phyloP scores from a whole-genome alignment of 805 yeast species.

The Candida awuae region DNA sequence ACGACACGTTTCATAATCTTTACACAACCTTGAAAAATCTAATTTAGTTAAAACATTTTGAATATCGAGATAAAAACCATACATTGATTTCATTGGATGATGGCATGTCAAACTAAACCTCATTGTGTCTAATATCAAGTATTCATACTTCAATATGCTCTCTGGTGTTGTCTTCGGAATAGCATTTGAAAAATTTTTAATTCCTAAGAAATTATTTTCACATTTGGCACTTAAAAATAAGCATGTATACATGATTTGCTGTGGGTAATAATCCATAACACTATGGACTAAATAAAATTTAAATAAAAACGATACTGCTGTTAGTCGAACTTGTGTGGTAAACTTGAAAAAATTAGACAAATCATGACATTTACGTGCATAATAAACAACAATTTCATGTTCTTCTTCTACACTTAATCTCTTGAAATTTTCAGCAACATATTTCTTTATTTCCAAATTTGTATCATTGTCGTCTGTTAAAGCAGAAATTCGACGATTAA shows the following conservation, averaged over 20 bases:
- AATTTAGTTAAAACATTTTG: conserved; percentile 50
- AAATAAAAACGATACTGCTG: conserved; percentile 76
- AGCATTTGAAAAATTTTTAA: conserved; percentile 66
- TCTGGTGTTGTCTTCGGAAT: conserved; percentile 59
- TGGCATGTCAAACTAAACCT: conserved; percentile 77
- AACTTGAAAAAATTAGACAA: conserved; percentile 67
- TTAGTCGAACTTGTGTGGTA: conserved; percentile 83
- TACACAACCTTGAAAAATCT: conserved; percentile 53
- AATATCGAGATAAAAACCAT: conserved; percentile 89
- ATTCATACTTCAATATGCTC: conserved; percentile 72
- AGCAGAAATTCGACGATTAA: conserved; percentile 17
- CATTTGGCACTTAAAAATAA: conserved; percentile 87
- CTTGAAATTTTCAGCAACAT: conserved; percentile 24
- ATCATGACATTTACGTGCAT: conserved; percentile 62
- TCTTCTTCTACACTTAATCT: conserved; percentile 66
- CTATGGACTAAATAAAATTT: conserved; percentile 74
- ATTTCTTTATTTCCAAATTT: conserved; percentile 14
- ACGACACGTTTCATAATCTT: conserved; percentile 63
- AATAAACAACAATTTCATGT: conserved; percentile 53
- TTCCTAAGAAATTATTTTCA: conserved; percentile 83
- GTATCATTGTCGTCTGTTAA: conserved; percentile 18
- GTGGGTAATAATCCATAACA: conserved; percentile 85
- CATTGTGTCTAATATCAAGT: conserved; percentile 61
- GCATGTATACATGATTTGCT: conserved; percentile 68
- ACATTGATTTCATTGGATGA: conserved; percentile 83